Base-by-base conservation (phyloP, 495 filamentous ascomycete species). In the Cetradonia linearis region DNA sequence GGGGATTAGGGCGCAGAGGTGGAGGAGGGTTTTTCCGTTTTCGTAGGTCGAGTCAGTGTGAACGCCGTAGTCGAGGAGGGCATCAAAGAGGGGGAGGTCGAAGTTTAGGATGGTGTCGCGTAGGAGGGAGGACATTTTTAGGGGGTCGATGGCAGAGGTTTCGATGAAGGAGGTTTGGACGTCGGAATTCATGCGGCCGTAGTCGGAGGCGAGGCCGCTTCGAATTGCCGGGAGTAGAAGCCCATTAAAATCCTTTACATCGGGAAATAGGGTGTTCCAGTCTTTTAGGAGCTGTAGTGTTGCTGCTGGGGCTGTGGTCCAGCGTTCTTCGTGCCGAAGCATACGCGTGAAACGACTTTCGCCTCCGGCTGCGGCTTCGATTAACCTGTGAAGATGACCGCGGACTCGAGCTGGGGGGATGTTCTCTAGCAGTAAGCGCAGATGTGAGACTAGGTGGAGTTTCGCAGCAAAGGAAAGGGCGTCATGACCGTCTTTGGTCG, bases 101-200 rank as follows among this genome's bases (percentile, higher is more conserved):
- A 59, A 63, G 30, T 44, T 63, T 5, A 66, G 36, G 9, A 69
- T 55, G 31, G 66, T 69, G 20, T 68, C 66, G 10, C 60, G 53
- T 18, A 69, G 42, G 4, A 69, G 37, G 1, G 50, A 54, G 18
- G 44, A 57, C 60, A 65, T 52, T n/a, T 49, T 6, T 3, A 56
- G 57, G 13, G 62, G 59, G 8, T 61, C 59, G 13, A 69, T 48
- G 5, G 13, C 23, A 36, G 28, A 31, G 20, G 28, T 47, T 25
- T 68, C 55, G 31, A 69, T 59, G 25, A 68, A 69, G 3, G 30
- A 53, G 36, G 57, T 58, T 40, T 69, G 66, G 16, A 69, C 55
- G 53, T 69, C 67, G n/a, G 66, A 62, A 30, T 69, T 69, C 47
- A 59, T 69, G n/a, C 60, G 63, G 33, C 66, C 67, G 30, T 63